Evolutionary conservation across 2,329 filamentous ascomycete genomes (phyloP), one percentile per base, ranked within the genome.

Genomic region (Trichoderma simmonsii): DNA sequence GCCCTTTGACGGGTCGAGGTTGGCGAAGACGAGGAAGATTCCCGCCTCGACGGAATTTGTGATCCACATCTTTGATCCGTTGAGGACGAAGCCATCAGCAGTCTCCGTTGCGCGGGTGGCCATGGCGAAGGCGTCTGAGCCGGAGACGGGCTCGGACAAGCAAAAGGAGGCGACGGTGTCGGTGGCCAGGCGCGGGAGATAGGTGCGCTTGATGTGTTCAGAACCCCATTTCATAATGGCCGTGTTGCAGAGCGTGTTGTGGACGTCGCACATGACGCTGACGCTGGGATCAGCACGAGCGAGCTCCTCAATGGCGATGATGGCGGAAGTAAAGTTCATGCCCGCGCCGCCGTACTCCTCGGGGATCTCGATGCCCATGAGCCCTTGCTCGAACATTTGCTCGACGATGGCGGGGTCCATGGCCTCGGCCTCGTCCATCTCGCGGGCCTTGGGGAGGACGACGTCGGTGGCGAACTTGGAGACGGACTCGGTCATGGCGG

Each of bases 31-130:
- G 79, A 99, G 95, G 85, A 98, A 99, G 85, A 98, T 92, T 73
- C 91, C 90, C 24, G 96, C 92, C 84, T 99, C 96, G 85, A 95
- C 91, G 65, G 93, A 92, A 87, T 99, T 99, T 75, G 96, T 99
- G 83, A 99, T 99, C 96, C 96, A 99, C 96, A 99, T 99, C 89
- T 99, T 99, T 82, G 90, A 91, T 64, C 96, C 96, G 73, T 90
- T 92, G 82, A 99, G 92, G 83, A 88, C 91, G 86, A 95, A 99
- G 39, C 95, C 94, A 75, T 90, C 88, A 26, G 90, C 87, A 0
- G 93, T 96, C 86, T 95, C 93, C 72, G 89, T 91, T 57, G 96
- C 96, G 82, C 93, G 95, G 71, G 96, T 98, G 76, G 94, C 92
- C 75, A 99, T 87, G 1, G 97, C 97, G 80, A 99, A 99, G 54